Evolutionary conservation across 495 filamentous ascomycete genomes (phyloP).

Genomic region (Tuber borchii): DNA sequence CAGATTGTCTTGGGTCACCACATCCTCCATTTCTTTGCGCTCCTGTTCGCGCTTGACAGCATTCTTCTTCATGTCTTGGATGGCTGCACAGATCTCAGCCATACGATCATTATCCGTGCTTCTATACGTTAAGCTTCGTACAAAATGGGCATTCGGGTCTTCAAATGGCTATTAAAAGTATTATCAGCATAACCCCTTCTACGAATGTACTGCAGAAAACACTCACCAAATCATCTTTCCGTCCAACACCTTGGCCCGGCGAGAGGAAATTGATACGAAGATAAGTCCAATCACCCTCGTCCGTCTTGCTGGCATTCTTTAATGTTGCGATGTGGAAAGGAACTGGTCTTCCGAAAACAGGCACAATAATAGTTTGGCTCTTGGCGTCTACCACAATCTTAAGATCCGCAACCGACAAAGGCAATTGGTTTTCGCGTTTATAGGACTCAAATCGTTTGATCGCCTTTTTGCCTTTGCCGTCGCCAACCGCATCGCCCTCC

Average conservation of each 20-base stretch:
- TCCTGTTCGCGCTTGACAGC: constrained; percentile 87
- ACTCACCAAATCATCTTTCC: constrained; percentile 71
- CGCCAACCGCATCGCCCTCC: constrained; percentile 61
- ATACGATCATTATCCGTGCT: constrained; percentile 82
- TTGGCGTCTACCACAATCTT: constrained; percentile 84
- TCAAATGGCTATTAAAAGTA: constrained; percentile 72
- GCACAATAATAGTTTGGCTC: constrained; percentile 80
- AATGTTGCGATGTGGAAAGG: constrained; percentile 99
- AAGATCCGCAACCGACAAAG: constrained; percentile 70
- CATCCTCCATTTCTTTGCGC: constrained; percentile 99
- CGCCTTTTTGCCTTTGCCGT: constrained; percentile 89
- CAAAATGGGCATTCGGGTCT: constrained; percentile 89
- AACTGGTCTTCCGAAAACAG: constrained; percentile 94
- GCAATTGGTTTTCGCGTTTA: constrained; percentile 94
- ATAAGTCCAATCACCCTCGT: constrained; percentile 89
- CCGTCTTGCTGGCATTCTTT: constrained; percentile 93
- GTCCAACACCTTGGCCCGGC: constrained; percentile 92
- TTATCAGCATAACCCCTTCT: constrained; percentile 31
- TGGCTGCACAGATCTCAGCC: constrained; percentile 78
- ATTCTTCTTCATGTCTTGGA: constrained; percentile 88
- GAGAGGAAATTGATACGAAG: constrained; percentile 95
- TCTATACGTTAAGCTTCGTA: constrained; percentile 87
- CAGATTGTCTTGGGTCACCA: constrained; percentile 98
- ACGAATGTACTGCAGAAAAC: constrained; percentile 2
- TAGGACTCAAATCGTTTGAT: constrained; percentile 99